These are phyloP conservation scores for Hamamelis virginiana DNA, from an alignment of 164 flowering plant species.

Conservation along the genomic window DNA sequence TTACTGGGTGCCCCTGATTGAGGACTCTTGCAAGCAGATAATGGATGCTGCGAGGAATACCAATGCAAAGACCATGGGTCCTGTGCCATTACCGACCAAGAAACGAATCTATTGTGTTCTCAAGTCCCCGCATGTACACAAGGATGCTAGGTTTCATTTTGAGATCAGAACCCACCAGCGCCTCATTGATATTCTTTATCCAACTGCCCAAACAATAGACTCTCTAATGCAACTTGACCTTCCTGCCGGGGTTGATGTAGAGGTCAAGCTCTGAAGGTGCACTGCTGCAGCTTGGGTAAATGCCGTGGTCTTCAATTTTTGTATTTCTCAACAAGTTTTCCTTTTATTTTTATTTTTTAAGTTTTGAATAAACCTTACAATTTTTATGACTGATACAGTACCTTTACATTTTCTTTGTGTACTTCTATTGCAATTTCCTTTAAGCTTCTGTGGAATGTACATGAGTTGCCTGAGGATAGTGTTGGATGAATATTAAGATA, in stretches of 20 bases:
- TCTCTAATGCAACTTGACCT: constrained; percentile 94
- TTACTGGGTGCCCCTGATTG: constrained; percentile 83
- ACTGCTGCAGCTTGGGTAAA: constrained; percentile 14
- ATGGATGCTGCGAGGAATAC: constrained; percentile 88
- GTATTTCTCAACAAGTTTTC: background rate
- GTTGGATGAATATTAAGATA: background rate
- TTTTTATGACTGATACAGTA: background rate
- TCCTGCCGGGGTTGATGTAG: constrained; percentile 96
- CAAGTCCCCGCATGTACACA: constrained; percentile 94
- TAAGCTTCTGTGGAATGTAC: background rate
- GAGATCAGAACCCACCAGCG: constrained; percentile 97
- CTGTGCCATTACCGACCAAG: constrained; percentile 93
- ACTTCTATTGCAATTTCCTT: background rate
- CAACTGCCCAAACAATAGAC: constrained; percentile 95
- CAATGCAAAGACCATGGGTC: constrained; percentile 96
- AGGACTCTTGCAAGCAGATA: constrained; percentile 95
- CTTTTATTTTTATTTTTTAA: background rate
- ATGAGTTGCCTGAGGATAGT: background rate
- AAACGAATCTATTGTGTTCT: constrained; percentile 84
- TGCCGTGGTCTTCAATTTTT: background rate
- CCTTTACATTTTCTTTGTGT: background rate
- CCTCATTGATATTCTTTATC: constrained; percentile 85
- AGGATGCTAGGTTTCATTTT: constrained; percentile 93
- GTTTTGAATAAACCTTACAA: no score
- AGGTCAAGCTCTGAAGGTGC: constrained; percentile 73